A percentile compares a stretch with the other conserved stretches of the same genome.
phyloP scores from a whole-genome alignment of 192 early-diverging fungal species.

The Funneliformis mosseae region DNA sequence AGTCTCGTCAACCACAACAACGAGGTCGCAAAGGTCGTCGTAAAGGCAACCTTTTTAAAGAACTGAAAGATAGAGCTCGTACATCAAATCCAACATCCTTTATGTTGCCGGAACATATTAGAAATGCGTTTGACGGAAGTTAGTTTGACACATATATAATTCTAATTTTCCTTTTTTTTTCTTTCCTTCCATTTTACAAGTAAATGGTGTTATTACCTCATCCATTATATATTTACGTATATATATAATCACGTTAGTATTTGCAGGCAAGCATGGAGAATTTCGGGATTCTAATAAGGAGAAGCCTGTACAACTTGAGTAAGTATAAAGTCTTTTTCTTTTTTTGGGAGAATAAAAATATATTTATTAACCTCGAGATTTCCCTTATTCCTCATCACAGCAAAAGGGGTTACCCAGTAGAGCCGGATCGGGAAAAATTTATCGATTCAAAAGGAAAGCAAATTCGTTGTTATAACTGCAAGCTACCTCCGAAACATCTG shows the following conservation, averaged over 20 bases:
- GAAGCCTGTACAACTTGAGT: background rate
- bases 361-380: background rate
- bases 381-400: background rate
- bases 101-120: constrained; percentile 9
- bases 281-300: background rate
- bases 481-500: background rate
- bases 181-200: background rate
- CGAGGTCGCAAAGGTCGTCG: background rate
- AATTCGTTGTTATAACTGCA: constrained; percentile 20
- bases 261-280: background rate
- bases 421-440: constrained; percentile 11
- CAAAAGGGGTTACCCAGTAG: background rate
- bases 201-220: background rate
- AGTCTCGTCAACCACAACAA: background rate
- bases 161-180: too few species aligned
- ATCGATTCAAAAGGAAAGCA: constrained; percentile 7
- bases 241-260: background rate
- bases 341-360: background rate
- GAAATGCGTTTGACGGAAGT: constrained; percentile 23
- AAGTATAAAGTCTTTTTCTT: background rate
- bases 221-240: background rate
- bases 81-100: constrained; percentile 8
- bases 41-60: background rate
- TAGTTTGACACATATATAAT: background rate
- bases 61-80: constrained; percentile 9